These are phyloP conservation scores for Rossbeevera mucosa DNA, from an alignment of 768 basidiomycete genomes.

Conservation along the genomic window DNA sequence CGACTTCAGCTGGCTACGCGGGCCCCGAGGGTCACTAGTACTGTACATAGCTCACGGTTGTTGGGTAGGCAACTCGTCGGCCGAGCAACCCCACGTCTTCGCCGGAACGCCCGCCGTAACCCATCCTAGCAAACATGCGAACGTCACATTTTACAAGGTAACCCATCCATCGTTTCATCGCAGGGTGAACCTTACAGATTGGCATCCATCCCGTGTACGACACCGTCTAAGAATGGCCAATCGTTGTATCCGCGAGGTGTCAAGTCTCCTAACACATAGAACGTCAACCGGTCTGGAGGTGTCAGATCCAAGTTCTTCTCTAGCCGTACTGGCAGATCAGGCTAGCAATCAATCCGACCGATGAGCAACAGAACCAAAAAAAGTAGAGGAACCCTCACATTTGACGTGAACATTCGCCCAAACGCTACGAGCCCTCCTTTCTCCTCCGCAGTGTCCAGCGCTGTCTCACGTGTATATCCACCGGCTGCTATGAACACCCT, in stretches of 20 bases:
- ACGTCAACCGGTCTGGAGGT: background rate
- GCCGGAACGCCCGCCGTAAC: background rate
- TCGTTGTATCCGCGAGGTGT: background rate
- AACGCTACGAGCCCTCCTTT: background rate
- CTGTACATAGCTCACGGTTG: background rate
- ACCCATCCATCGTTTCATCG: background rate
- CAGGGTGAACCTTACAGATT: background rate
- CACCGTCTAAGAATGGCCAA: background rate
- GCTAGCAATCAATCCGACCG: background rate
- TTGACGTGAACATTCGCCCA: background rate
- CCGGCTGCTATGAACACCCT: background rate
- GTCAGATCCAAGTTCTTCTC: background rate
- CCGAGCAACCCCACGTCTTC: constrained; percentile 7
- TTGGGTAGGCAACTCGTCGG: background rate
- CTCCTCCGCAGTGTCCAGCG: background rate
- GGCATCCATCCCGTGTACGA: background rate
- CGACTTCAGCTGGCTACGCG: background rate
- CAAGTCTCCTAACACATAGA: background rate
- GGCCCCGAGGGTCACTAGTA: background rate
- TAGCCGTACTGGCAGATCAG: background rate
- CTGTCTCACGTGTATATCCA: background rate
- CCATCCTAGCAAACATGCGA: background rate
- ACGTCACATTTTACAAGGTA: background rate
- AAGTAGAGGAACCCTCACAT: background rate
- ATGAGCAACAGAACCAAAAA: background rate